These are phyloP conservation scores for Fulvia fulva DNA, from an alignment of 2,329 filamentous ascomycete genomes.

Conservation along the genomic window DNA sequence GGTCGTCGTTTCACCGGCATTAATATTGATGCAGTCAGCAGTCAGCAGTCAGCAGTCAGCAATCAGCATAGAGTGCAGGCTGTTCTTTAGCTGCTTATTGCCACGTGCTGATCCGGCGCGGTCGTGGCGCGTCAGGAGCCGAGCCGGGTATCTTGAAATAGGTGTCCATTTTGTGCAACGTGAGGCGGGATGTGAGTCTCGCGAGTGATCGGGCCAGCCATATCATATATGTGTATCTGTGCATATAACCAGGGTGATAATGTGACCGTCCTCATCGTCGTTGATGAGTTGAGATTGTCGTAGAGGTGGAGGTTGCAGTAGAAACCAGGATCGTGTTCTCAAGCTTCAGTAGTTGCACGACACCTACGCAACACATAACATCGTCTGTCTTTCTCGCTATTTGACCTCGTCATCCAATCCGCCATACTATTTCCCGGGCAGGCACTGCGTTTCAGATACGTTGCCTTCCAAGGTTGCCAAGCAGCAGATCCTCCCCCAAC, in stretches of 20 bases:
- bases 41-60: neutral
- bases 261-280: neutral
- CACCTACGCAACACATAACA: neutral
- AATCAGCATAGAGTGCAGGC: neutral
- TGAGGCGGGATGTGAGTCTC: neutral
- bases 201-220: neutral
- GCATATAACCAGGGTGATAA: neutral
- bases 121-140: neutral
- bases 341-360: neutral
- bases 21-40: neutral
- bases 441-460: neutral
- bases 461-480: neutral
- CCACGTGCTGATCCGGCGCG: neutral
- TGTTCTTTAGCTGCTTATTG: neutral
- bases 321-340: neutral
- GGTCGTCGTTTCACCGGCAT: too few relatives aligned
- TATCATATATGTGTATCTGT: neutral
- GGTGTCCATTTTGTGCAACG: neutral
- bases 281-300: neutral
- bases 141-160: neutral
- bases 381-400: neutral
- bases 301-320: neutral
- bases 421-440: neutral
- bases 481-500: neutral
- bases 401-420: neutral